Evolutionary conservation across 1,284 basidiomycete species (phyloP).

Genomic region (Cystobasidiaceae sp.): DNA sequence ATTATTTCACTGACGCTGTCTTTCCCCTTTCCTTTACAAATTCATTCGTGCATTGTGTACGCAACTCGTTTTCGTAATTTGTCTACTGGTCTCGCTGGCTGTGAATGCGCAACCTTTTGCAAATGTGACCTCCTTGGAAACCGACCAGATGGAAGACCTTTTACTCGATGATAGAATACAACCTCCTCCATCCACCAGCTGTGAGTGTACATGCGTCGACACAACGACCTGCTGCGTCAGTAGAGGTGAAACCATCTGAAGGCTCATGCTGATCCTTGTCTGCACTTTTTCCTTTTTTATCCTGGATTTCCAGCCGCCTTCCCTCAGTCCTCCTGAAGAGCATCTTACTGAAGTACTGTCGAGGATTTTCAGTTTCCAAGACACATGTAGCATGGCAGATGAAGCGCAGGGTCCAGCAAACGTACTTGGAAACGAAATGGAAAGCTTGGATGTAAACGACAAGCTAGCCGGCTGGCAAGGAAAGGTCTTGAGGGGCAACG

Average conservation of each 20-base stretch:
- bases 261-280: not conserved
- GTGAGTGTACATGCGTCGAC: not conserved
- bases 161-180: slow-evolving; percentile 32
- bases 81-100: too few relatives aligned
- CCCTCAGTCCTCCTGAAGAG: not conserved
- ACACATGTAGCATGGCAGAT: not conserved
- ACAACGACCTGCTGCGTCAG: too few relatives aligned
- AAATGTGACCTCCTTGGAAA: too few relatives aligned
- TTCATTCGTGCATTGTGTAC: too few relatives aligned
- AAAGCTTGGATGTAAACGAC: not conserved
- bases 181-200: slow-evolving; percentile 19
- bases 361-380: not conserved
- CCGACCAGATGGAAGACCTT: slow-evolving; percentile 39
- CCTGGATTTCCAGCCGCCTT: not conserved
- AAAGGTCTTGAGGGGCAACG: not conserved
- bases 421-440: not conserved
- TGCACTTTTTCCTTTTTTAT: not conserved
- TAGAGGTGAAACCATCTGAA: not conserved
- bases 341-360: not conserved
- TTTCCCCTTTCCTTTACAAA: too few relatives aligned
- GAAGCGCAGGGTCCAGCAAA: not conserved
- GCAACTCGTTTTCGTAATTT: too few relatives aligned
- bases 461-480: not conserved
- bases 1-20: too few relatives aligned
- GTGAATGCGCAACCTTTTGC: too few relatives aligned